phyloP scores from a whole-genome alignment of 352 stramenopile species.

The Phytophthora multivora region DNA sequence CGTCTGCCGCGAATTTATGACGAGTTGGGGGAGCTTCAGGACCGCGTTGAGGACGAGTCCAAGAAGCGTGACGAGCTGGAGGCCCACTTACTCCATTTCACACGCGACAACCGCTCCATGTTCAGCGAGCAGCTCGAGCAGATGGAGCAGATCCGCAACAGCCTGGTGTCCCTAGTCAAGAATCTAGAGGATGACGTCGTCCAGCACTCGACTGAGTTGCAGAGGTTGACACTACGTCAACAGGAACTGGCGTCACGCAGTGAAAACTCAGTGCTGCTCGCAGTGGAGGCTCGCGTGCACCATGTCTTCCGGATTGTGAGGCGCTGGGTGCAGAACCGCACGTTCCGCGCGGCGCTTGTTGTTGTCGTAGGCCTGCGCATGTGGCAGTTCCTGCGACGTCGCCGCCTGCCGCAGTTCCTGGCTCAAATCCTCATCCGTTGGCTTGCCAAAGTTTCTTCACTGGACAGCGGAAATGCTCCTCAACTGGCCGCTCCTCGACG shows the following conservation, averaged over 20 bases:
- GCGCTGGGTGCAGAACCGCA: slow-evolving; percentile 53
- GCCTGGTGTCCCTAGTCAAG: slow-evolving; percentile 57
- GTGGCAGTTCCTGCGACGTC: slow-evolving; percentile 58
- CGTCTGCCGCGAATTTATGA: slow-evolving; percentile 69
- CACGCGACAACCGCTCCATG: slow-evolving; percentile 60
- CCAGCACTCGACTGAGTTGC: slow-evolving; percentile 67
- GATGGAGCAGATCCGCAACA: slow-evolving; percentile 57
- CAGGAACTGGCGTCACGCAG: slow-evolving; percentile 40
- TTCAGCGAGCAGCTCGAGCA: slow-evolving; percentile 58
- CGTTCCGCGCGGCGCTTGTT: slow-evolving; percentile 56
- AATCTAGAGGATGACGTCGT: slow-evolving; percentile 67
- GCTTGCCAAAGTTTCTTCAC: slow-evolving; percentile 56
- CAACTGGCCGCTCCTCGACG: slow-evolving; percentile 8
- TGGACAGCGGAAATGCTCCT: slow-evolving; percentile 31
- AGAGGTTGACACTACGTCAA: slow-evolving; percentile 43
- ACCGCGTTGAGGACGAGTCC: slow-evolving; percentile 70
- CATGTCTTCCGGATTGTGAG: slow-evolving; percentile 44
- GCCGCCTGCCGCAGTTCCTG: slow-evolving; percentile 59
- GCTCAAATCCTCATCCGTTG: slow-evolving; percentile 67
- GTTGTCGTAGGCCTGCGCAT: slow-evolving; percentile 49
- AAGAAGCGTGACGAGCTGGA: slow-evolving; percentile 77
- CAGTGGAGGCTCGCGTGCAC: slow-evolving; percentile 41
- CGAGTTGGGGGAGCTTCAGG: slow-evolving; percentile 67
- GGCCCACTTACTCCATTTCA: slow-evolving; percentile 64
- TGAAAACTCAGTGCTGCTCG: slow-evolving; percentile 54